Evolutionary conservation across 306 rosid genomes (phyloP).

Genomic region (Bauhinia variegata): DNA sequence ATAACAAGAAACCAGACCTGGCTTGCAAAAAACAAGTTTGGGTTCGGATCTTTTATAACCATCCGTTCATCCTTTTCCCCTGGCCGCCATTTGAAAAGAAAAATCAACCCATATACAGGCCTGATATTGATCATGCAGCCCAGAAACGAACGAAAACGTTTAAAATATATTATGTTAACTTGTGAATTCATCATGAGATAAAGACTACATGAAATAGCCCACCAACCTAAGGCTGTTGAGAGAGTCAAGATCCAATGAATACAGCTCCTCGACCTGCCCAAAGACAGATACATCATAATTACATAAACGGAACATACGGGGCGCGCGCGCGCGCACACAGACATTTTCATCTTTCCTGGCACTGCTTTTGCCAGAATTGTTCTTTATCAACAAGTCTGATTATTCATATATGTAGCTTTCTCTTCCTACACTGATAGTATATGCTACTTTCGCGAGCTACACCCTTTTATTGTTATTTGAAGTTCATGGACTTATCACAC

Average conservation of each 20-base stretch:
- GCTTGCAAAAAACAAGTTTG: conserved; percentile 94
- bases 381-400: conserved; percentile 12
- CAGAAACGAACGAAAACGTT: conserved; percentile 19
- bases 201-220: conserved; percentile 14
- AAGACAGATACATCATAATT: conserved; percentile 36
- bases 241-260: conserved; percentile 82
- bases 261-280: conserved; percentile 90
- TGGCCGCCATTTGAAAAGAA: conserved; percentile 98
- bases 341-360: background rate
- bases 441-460: conserved; percentile 12
- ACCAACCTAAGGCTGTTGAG: conserved; percentile 83
- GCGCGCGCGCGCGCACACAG: too few species aligned
- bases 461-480: background rate
- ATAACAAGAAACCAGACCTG: conserved; percentile 62
- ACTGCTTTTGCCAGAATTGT: conserved; percentile 11
- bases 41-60: conserved; percentile 90
- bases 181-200: conserved; percentile 29
- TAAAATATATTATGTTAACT: conserved; percentile 21
- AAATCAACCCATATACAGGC: conserved; percentile 95
- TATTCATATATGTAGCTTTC: conserved; percentile 16
- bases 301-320: conserved; percentile 13
- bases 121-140: conserved; percentile 49
- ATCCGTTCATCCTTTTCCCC: conserved; percentile 94
- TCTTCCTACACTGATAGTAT: conserved; percentile 3
- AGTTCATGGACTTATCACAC: conserved; percentile 5